phyloP scores from a whole-genome alignment of 129 eudicot species.

The Helichrysum umbraculigerum region DNA sequence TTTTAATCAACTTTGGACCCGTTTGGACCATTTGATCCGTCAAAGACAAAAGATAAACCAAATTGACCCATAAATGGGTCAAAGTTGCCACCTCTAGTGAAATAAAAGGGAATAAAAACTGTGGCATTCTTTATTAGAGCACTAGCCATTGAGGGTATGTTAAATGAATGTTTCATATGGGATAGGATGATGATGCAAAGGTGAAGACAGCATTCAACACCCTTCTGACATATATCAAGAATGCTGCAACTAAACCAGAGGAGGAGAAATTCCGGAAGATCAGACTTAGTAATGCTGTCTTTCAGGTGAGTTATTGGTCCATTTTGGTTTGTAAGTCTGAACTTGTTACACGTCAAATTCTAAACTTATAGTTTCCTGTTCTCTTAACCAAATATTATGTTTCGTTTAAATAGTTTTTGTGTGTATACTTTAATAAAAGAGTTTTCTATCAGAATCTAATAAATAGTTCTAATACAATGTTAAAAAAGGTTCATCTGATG shows the following conservation, averaged over 20 bases:
- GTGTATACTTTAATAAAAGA: background rate
- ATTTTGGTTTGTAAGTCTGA: background rate
- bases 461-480: too few relatives aligned
- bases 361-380: background rate
- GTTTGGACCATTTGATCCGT: background rate
- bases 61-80: background rate
- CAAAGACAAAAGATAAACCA: background rate
- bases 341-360: background rate
- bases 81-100: background rate
- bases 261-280: slow-evolving; percentile 91
- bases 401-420: background rate
- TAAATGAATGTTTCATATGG: background rate
- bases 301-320: slow-evolving; percentile 63
- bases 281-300: slow-evolving; percentile 72
- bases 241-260: slow-evolving; percentile 82
- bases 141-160: background rate
- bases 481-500: background rate
- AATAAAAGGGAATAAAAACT: background rate
- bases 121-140: slow-evolving; percentile 1
- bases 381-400: background rate
- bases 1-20: background rate
- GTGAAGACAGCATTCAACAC: slow-evolving; percentile 90
- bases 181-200: slow-evolving; percentile 80
- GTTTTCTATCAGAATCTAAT: background rate
- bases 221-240: slow-evolving; percentile 65